Evolutionary conservation across 2,329 filamentous ascomycete genomes (phyloP).

Genomic region (Paraphoma sp.): DNA sequence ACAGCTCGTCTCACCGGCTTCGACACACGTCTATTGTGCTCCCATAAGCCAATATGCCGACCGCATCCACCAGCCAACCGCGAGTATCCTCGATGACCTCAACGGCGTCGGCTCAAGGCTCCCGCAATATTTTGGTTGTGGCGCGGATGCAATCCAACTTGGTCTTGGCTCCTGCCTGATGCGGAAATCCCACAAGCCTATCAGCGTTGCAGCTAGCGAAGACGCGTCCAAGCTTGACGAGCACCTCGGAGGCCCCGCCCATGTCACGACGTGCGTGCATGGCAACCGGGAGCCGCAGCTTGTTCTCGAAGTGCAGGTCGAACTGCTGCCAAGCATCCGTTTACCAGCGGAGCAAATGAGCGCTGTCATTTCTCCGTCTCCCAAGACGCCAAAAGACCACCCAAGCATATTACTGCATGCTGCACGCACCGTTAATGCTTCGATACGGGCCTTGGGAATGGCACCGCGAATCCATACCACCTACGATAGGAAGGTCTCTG

Average conservation of each 20-base stretch:
- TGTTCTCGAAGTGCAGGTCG: conserved; percentile 18
- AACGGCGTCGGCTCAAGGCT: conserved; percentile 5
- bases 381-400: conserved; percentile 27
- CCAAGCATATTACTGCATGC: conserved; percentile 25
- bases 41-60: too few species aligned
- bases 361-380: conserved; percentile 3
- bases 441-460: conserved; percentile 19
- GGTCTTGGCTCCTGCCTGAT: conserved; percentile 32
- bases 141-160: conserved; percentile 10
- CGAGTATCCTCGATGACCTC: neutral
- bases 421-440: conserved; percentile 22
- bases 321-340: conserved; percentile 23
- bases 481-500: conserved; percentile 45
- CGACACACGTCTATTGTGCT: neutral
- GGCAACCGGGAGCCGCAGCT: conserved; percentile 11
- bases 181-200: conserved; percentile 15
- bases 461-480: conserved; percentile 33
- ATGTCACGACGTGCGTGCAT: conserved; percentile 9
- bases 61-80: neutral
- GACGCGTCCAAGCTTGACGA: conserved; percentile 3
- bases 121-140: conserved; percentile 7
- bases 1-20: neutral
- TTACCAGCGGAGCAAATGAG: conserved; percentile 18
- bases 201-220: conserved; percentile 7
- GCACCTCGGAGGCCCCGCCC: conserved; percentile 8